Evolutionary conservation across 2,329 filamentous ascomycete genomes (phyloP).

Genomic region (Seiridium cupressi): DNA sequence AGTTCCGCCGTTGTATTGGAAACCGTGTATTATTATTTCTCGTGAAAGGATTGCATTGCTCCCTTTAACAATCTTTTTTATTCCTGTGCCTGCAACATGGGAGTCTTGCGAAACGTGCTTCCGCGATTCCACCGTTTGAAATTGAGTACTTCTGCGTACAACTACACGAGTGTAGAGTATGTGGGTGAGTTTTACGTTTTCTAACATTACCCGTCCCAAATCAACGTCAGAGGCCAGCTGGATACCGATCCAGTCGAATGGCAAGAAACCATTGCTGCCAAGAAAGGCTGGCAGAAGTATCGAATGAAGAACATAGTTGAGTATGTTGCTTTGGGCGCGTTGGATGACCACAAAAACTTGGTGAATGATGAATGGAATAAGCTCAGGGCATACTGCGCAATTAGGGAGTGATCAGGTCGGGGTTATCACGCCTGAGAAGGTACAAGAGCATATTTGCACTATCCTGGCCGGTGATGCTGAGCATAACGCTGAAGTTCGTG

Average conservation of each 20-base stretch:
- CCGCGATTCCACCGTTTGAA: neutral
- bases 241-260: conserved; percentile 4
- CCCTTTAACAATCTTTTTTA: no score
- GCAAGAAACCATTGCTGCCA: conserved; percentile 1
- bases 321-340: neutral
- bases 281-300: conserved; percentile 3
- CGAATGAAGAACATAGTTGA: conserved; percentile 2
- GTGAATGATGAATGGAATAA: conserved; percentile 2
- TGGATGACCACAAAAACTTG: conserved; percentile 1
- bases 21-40: no score
- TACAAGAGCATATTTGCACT: conserved; percentile 1
- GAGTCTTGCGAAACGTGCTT: neutral
- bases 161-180: no score
- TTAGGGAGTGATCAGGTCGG: conserved; percentile 1
- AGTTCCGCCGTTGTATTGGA: no score
- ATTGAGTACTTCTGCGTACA: no score
- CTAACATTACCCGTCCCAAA: conserved; percentile 1
- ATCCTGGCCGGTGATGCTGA: neutral
- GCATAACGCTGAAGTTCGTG: conserved; percentile 33
- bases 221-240: neutral
- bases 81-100: no score
- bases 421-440: conserved; percentile 3
- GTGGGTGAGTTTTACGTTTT: conserved; percentile 3
- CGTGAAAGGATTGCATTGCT: no score
- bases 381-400: neutral